Evolutionary conservation across 208 protist genomes (phyloP).

Genomic region (Crithidia sp.): DNA sequence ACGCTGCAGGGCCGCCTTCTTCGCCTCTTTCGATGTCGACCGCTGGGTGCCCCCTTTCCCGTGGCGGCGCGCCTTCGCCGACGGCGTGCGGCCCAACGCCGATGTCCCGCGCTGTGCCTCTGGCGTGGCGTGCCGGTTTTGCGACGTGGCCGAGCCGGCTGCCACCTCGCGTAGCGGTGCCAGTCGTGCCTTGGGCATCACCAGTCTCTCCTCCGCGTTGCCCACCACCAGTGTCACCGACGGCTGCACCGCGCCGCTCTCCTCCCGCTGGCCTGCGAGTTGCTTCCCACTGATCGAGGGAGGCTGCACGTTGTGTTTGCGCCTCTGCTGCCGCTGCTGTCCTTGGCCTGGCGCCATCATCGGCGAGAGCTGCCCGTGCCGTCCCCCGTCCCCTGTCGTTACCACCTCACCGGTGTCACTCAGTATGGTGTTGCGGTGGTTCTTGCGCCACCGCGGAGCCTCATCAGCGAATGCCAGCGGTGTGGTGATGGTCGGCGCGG

Average conservation of each 20-base stretch:
- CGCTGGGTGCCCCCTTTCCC: constrained; percentile 3
- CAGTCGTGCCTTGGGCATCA: not conserved
- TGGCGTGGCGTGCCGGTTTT: not conserved
- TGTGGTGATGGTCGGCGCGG: not conserved
- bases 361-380: constrained; percentile 16
- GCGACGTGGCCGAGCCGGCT: not conserved
- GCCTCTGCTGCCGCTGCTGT: not conserved
- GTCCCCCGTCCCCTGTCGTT: not conserved
- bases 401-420: not conserved
- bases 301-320: not conserved
- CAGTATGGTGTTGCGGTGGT: not conserved
- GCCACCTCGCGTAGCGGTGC: constrained; percentile 15
- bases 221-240: not conserved
- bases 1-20: not conserved
- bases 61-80: not conserved
- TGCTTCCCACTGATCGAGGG: too few species aligned
- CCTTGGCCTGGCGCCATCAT: not conserved
- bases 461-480: not conserved
- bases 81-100: constrained; percentile 14
- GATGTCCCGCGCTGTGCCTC: not conserved
- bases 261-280: too few species aligned
- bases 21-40: not conserved
- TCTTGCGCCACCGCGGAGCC: not conserved
- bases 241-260: too few species aligned
- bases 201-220: not conserved